These are phyloP conservation scores for Multifurca ochricompacta DNA, from an alignment of 768 basidiomycete genomes.

Conservation along the genomic window DNA sequence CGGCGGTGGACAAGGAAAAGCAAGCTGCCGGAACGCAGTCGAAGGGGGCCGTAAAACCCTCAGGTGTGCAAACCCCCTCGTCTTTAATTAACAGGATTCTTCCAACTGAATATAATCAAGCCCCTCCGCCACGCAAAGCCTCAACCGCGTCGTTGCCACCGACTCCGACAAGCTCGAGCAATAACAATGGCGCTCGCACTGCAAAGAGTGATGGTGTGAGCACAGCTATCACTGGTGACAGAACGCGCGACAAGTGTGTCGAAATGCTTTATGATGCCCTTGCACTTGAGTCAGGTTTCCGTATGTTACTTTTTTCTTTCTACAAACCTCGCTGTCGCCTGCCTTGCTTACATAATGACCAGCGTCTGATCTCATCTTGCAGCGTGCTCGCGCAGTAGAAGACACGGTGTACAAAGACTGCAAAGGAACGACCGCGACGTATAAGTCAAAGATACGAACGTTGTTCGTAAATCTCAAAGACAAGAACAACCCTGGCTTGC, in stretches of 20 bases:
- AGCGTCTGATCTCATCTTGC: conserved; percentile 66
- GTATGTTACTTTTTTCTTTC: conserved; percentile 42
- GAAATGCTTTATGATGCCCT: conserved; percentile 91
- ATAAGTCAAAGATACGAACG: conserved; percentile 77
- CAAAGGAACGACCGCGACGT: conserved; percentile 39
- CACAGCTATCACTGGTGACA: conserved; percentile 50
- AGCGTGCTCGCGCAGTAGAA: conserved; percentile 66
- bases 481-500: conserved; percentile 81
- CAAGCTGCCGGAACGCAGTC: conserved; percentile 34
- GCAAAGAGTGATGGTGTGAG: conserved; percentile 67
- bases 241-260: conserved; percentile 77
- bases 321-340: not conserved
- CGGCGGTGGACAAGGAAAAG: conserved; percentile 63
- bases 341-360: not conserved
- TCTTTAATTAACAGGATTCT: too few species aligned
- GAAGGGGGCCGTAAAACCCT: conserved; percentile 25
- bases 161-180: conserved; percentile 25
- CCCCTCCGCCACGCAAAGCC: conserved; percentile 12
- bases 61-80: conserved; percentile 30
- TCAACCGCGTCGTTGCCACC: conserved; percentile 12
- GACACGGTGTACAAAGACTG: conserved; percentile 44
- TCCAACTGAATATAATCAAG: too few species aligned
- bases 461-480: conserved; percentile 93
- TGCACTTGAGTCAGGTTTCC: conserved; percentile 76
- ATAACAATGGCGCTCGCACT: conserved; percentile 38